Evolutionary conservation across 1,284 basidiomycete species (phyloP).

Genomic region (Rugosomyces carneus): DNA sequence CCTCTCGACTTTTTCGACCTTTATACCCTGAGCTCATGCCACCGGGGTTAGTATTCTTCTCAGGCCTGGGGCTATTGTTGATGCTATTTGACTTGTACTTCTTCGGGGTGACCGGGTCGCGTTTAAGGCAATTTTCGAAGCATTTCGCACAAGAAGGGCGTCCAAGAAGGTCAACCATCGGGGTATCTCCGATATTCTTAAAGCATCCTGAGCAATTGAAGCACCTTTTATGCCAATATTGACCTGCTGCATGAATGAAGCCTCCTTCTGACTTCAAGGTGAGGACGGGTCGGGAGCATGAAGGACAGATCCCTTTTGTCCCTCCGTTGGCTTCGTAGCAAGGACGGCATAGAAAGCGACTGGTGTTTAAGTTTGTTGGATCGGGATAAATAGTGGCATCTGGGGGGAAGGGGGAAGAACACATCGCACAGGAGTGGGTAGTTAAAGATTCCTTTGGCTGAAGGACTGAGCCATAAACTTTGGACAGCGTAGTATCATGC

Average conservation of each 20-base stretch:
- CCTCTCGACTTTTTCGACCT: conserved; percentile 35
- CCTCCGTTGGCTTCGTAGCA: conserved; percentile 70
- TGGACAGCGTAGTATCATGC: conserved; percentile 57
- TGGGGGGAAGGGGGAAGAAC: conserved; percentile 58
- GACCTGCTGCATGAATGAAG: conserved; percentile 62
- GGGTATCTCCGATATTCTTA: conserved; percentile 63
- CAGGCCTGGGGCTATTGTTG: conserved; percentile 24
- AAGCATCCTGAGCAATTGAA: conserved; percentile 68
- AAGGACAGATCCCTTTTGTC: conserved; percentile 63
- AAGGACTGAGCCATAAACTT: conserved; percentile 75
- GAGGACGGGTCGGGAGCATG: conserved; percentile 62
- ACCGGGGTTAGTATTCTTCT: conserved; percentile 33
- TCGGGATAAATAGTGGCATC: conserved; percentile 81
- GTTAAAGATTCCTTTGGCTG: conserved; percentile 69
- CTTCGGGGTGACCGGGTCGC: conserved; percentile 41
- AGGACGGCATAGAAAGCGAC: conserved; percentile 61
- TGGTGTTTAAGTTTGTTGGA: conserved; percentile 39
- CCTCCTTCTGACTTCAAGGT: conserved; percentile 69
- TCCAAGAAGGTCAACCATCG: conserved; percentile 77
- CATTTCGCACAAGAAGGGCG: conserved; percentile 71
- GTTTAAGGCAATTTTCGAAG: conserved; percentile 65
- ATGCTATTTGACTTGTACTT: conserved; percentile 25
- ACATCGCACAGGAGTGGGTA: conserved; percentile 62
- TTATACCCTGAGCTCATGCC: conserved; percentile 28
- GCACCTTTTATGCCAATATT: conserved; percentile 74